These are phyloP conservation scores for Neurospora sp. DNA, from an alignment of 495 filamentous ascomycete species.

Conservation along the genomic window DNA sequence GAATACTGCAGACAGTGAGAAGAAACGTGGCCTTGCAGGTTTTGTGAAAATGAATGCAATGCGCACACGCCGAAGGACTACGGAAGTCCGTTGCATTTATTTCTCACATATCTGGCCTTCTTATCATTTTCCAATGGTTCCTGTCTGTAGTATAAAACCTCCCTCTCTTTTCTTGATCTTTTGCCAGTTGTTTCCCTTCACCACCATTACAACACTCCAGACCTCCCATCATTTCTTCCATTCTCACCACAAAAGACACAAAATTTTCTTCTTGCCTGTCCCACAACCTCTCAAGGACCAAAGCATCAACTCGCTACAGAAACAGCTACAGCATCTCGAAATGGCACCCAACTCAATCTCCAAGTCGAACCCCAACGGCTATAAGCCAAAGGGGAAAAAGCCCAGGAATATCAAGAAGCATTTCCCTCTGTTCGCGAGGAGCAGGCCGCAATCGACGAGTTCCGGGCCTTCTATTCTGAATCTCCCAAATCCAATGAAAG, in stretches of 20 bases:
- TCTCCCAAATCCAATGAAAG: not conserved
- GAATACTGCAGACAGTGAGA: no score
- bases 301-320: no score
- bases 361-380: not conserved
- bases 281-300: not conserved
- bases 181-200: not conserved
- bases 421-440: not conserved
- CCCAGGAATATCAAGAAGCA: not conserved
- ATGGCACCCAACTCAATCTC: not conserved
- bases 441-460: not conserved
- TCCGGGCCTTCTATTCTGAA: not conserved
- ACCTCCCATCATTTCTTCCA: not conserved
- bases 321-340: no score
- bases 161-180: not conserved
- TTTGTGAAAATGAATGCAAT: no score
- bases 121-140: not conserved
- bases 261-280: not conserved
- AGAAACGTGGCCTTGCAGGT: no score
- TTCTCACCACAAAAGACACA: not conserved
- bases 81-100: not conserved
- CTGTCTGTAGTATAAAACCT: not conserved
- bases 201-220: not conserved
- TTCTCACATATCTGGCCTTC: not conserved
- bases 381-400: not conserved
- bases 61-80: not conserved